Conservation (phyloP, 139 green algal species). For the Penium margaritaceum region DNA sequence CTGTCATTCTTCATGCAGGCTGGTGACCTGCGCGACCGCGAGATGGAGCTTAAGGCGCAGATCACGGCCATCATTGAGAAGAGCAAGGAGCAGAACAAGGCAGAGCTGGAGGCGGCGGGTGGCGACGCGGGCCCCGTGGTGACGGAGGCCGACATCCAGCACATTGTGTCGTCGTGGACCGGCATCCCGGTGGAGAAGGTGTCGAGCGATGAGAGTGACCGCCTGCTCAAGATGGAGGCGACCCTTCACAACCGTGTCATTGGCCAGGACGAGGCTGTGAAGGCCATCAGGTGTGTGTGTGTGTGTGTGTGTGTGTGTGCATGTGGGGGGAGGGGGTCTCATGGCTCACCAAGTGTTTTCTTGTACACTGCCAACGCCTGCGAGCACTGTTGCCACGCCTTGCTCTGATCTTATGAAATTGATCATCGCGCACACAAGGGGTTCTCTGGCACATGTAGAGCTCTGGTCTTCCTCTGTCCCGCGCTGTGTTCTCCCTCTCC, state of each 20-base stretch:
- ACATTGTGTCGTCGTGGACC: constrained; percentile 81
- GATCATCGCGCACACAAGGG: too few species aligned
- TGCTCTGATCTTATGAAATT: too few species aligned
- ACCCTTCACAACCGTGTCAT: constrained; percentile 88
- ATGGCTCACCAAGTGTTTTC: too few species aligned
- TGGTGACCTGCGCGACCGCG: constrained; percentile 80
- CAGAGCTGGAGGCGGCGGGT: constrained; percentile 69
- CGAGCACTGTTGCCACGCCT: too few species aligned
- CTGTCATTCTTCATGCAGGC: constrained; percentile 50
- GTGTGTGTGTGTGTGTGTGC: too few species aligned
- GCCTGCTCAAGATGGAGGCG: constrained; percentile 98
- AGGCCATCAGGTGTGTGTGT: constrained; percentile 56
- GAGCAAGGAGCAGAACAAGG: constrained; percentile 61
- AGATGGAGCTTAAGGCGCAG: constrained; percentile 96
- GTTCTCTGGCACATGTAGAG: too few species aligned
- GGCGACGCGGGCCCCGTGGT: constrained; percentile 62
- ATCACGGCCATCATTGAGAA: constrained; percentile 68
- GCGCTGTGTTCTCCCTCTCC: too few species aligned
- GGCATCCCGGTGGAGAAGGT: constrained; percentile 79
- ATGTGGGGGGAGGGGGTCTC: too few species aligned
- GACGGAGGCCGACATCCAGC: constrained; percentile 87
- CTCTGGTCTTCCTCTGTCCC: too few species aligned
- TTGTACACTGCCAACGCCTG: too few species aligned
- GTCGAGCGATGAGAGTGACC: constrained; percentile 87
- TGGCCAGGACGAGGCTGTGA: constrained; percentile 90